Evolutionary conservation across 306 rosid genomes (phyloP).

Genomic region (Lupinus albus): DNA sequence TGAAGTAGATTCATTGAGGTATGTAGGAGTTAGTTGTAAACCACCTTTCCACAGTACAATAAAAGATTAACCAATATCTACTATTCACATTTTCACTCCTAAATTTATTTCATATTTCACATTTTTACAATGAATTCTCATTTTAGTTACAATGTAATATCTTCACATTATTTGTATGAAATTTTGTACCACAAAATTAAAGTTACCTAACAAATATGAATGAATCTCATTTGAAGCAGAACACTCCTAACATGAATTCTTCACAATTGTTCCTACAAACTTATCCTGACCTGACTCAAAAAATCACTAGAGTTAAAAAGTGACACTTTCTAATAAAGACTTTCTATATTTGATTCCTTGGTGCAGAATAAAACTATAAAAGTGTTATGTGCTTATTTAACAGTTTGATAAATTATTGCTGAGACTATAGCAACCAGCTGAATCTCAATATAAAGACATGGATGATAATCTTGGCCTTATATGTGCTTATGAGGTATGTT

Average conservation of each 20-base stretch:
- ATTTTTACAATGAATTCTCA: neutral
- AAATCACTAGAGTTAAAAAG: neutral
- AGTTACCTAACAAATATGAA: neutral
- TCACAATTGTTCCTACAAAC: conserved; percentile 6
- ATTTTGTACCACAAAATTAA: neutral
- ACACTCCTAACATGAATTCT: conserved; percentile 22
- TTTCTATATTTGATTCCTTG: too few species aligned
- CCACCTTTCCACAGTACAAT: too few species aligned
- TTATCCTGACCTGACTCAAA: neutral
- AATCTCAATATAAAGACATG: conserved; percentile 47
- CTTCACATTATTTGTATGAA: conserved; percentile 10
- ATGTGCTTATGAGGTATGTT: conserved; percentile 70
- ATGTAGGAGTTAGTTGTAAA: too few species aligned
- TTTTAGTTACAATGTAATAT: neutral
- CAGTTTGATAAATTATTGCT: conserved; percentile 55
- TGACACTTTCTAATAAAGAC: too few species aligned
- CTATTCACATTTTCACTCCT: neutral
- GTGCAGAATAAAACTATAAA: neutral
- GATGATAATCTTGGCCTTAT: conserved; percentile 64
- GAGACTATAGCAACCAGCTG: conserved; percentile 40
- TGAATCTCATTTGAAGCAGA: neutral
- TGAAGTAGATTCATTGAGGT: too few species aligned
- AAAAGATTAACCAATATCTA: too few species aligned
- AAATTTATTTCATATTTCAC: neutral
- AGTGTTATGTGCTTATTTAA: neutral